phyloP scores from a whole-genome alignment of 2,329 filamentous ascomycete genomes.

The Mollisia scopiformis region DNA sequence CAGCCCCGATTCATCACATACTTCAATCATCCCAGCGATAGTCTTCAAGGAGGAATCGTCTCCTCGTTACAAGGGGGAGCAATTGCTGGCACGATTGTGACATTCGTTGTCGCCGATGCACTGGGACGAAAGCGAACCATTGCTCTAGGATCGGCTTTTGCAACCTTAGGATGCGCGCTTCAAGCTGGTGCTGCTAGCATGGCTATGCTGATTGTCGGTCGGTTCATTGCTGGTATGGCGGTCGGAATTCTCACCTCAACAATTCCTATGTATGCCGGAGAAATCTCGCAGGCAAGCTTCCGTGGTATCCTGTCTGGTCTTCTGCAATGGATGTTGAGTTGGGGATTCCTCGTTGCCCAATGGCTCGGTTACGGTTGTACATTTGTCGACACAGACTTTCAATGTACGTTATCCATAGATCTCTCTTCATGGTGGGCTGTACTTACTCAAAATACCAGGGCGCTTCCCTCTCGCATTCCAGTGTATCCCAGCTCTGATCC shows the following conservation, averaged over 20 bases:
- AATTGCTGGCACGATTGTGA: constrained; percentile 12
- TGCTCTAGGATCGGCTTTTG: constrained; percentile 32
- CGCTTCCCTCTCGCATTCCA: constrained; percentile 60
- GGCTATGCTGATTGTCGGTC: constrained; percentile 48
- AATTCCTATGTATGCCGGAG: constrained; percentile 48
- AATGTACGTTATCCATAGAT: constrained; percentile 16
- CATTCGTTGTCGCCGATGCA: constrained; percentile 34
- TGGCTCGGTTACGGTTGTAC: constrained; percentile 29
- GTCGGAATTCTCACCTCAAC: constrained; percentile 49
- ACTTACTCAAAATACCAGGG: constrained; percentile 45
- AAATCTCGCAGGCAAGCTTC: constrained; percentile 24
- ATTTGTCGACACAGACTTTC: constrained; percentile 15
- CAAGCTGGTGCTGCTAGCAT: constrained; percentile 35
- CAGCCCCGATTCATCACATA: constrained; percentile 30
- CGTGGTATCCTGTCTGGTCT: constrained; percentile 28
- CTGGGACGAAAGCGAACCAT: constrained; percentile 36
- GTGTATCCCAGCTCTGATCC: constrained; percentile 52
- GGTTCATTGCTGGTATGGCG: constrained; percentile 51
- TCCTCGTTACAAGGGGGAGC: constrained; percentile 32
- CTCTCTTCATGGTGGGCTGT: background rate
- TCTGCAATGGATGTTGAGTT: constrained; percentile 30
- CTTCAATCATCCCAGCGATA: background rate
- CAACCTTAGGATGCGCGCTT: constrained; percentile 34
- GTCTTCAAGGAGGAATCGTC: background rate
- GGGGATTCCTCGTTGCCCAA: constrained; percentile 33